A percentile compares a stretch with the other conserved stretches of the same genome.
Conservation (phyloP, 345 rosid species). For the Dipteronia sinensis region DNA sequence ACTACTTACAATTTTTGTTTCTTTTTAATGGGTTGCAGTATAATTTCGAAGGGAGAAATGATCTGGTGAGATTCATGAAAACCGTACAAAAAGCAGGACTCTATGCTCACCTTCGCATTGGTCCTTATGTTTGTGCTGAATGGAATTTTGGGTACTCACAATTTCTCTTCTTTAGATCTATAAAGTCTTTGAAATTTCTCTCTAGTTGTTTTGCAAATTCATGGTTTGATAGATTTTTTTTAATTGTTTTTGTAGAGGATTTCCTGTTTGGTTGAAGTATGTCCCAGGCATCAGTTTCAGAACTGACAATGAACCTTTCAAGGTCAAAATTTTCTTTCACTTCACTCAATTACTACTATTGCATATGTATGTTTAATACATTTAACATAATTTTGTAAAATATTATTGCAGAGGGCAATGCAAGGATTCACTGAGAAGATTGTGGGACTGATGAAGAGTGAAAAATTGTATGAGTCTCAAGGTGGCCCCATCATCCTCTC, state of each 20-base stretch:
- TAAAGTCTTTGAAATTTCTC: neutral
- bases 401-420: slow-evolving; percentile 82
- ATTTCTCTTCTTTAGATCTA: slow-evolving; percentile 35
- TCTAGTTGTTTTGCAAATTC: neutral
- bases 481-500: slow-evolving; percentile 98
- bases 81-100: slow-evolving; percentile 81
- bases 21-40: slow-evolving; percentile 43
- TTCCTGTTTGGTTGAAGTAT: slow-evolving; percentile 99
- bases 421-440: slow-evolving; percentile 92
- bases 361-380: neutral
- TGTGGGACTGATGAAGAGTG: slow-evolving; percentile 93
- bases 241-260: slow-evolving; percentile 59
- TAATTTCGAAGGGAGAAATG: slow-evolving; percentile 92
- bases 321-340: slow-evolving; percentile 48
- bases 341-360: neutral
- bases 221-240: slow-evolving; percentile 1
- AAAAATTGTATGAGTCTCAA: slow-evolving; percentile 88
- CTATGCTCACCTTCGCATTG: slow-evolving; percentile 95
- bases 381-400: neutral
- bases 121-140: slow-evolving; percentile 98
- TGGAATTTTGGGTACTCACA: slow-evolving; percentile 95
- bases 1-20: neutral
- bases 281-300: slow-evolving; percentile 98
- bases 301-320: slow-evolving; percentile 99
- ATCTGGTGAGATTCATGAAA: slow-evolving; percentile 91